Evolutionary conservation across 805 yeast species (phyloP).

Genomic region (Wickerhamiella parazyma): DNA sequence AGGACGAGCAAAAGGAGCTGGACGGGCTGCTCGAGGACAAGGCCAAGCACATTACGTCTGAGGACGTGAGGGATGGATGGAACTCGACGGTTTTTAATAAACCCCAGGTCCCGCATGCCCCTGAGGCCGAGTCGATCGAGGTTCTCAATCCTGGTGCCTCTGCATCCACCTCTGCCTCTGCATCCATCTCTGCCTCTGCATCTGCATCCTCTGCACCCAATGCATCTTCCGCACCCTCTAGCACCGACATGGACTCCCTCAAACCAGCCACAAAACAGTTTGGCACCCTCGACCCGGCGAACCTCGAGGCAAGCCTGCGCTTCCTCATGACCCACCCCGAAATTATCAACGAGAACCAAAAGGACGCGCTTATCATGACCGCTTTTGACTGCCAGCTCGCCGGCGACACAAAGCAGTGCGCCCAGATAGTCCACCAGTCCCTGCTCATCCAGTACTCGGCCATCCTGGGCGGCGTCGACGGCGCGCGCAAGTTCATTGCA

Average conservation of each 20-base stretch:
- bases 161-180: no score
- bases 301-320: conserved; percentile 37
- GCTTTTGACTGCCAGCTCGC: conserved; percentile 75
- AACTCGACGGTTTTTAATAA: conserved; percentile 72
- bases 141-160: neutral
- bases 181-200: no score
- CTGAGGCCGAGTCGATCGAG: conserved; percentile 10
- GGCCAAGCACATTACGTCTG: conserved; percentile 64
- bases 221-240: neutral
- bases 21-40: conserved; percentile 58
- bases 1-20: conserved; percentile 51
- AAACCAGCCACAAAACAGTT: conserved; percentile 54
- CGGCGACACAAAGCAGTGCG: conserved; percentile 40
- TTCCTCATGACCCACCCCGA: conserved; percentile 43
- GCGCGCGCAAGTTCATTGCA: conserved; percentile 50
- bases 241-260: conserved; percentile 22
- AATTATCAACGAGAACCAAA: conserved; percentile 69
- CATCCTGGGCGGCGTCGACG: conserved; percentile 26
- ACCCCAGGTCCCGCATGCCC: conserved; percentile 17
- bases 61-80: conserved; percentile 85
- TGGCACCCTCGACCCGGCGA: conserved; percentile 43
- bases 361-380: conserved; percentile 83
- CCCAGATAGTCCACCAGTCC: conserved; percentile 65
- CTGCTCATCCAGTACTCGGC: conserved; percentile 60
- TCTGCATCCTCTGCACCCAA: neutral